A percentile compares a stretch with the other conserved stretches of the same genome.
These are phyloP conservation scores for Nothophoma quercina DNA, from an alignment of 2,329 filamentous ascomycete species.

Conservation along the genomic window DNA sequence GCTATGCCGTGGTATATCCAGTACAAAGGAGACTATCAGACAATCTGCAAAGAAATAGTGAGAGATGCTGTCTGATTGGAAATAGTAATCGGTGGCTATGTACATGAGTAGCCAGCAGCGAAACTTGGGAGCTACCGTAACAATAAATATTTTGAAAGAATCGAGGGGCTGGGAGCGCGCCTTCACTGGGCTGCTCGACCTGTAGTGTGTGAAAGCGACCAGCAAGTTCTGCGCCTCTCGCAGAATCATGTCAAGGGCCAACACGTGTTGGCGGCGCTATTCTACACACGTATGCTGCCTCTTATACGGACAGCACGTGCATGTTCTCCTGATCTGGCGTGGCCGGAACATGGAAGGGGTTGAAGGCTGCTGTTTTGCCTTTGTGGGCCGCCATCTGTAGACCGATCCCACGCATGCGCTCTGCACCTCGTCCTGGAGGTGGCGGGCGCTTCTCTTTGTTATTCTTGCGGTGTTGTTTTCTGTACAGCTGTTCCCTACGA, in stretches of 20 bases:
- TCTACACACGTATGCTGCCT: constrained; percentile 35
- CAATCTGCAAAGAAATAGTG: neutral
- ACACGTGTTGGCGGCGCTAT: constrained; percentile 47
- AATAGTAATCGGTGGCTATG: constrained; percentile 22
- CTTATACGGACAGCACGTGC: constrained; percentile 55
- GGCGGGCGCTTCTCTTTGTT: constrained; percentile 72
- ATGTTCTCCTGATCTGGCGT: constrained; percentile 46
- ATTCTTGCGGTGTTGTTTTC: constrained; percentile 86
- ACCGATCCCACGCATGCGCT: constrained; percentile 92
- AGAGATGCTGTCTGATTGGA: neutral
- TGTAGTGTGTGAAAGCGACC: constrained; percentile 47
- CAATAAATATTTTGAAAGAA: constrained; percentile 23
- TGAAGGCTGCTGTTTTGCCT: constrained; percentile 40
- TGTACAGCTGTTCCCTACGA: constrained; percentile 89
- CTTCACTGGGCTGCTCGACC: constrained; percentile 16
- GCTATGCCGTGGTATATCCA: constrained; percentile 6
- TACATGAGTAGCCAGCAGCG: constrained; percentile 29
- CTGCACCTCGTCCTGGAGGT: constrained; percentile 83
- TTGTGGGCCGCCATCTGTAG: constrained; percentile 82
- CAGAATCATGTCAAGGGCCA: constrained; percentile 43
- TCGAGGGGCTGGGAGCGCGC: constrained; percentile 15
- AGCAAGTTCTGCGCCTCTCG: constrained; percentile 36
- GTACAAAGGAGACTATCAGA: neutral
- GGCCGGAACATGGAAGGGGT: constrained; percentile 35
- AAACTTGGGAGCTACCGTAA: constrained; percentile 18